Evolutionary conservation across 106 monocot species (phyloP), one percentile per base, ranked within the genome.

Genomic region (Dendrobium huoshanense): DNA sequence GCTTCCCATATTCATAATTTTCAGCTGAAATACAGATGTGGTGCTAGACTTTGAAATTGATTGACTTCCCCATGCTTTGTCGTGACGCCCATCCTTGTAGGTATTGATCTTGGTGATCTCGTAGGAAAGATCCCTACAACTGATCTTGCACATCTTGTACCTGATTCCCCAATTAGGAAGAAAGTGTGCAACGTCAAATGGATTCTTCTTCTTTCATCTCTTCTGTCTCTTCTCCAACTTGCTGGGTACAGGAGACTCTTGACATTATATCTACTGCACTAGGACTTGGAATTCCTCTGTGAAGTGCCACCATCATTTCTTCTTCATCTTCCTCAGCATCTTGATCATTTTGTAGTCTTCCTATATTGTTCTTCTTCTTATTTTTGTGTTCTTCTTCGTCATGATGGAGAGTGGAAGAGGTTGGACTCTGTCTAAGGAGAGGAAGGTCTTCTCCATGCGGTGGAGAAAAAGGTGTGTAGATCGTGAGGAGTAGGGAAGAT

Each of bases 41-140:
- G n/a, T n/a, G n/a, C n/a, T n/a, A n/a, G n/a, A n/a, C n/a, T n/a
- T n/a, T n/a, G n/a, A n/a, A n/a, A n/a, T n/a, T n/a, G n/a, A n/a
- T n/a, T n/a, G n/a, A n/a, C n/a, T n/a, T n/a, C 96, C 96, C 93
- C 96, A 96, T 10, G 96, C 96, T 83, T 96, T 96, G 2, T 94
- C 96, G 77, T 96, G 96, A 72, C 88, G 84, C 44, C 96, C 96
- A 80, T 96, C 93, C 96, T 96, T 96, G 86, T 96, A 96, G 78
- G 94, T 90, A 75, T 96, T 96, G 80, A 96, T 94, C 88, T 94
- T 96, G 77, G 96, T 94, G 88, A 96, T 82, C 86, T 94, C 80
- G 83, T 96, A 96, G n/a, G 88, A 87, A 8, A 94, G 87, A 55
- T 92, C 96, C 55, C 87, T 84, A 94, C 96, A 96, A 75, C 90